phyloP scores from a whole-genome alignment of 352 stramenopile genomes.

The Globisporangium spinosum region DNA sequence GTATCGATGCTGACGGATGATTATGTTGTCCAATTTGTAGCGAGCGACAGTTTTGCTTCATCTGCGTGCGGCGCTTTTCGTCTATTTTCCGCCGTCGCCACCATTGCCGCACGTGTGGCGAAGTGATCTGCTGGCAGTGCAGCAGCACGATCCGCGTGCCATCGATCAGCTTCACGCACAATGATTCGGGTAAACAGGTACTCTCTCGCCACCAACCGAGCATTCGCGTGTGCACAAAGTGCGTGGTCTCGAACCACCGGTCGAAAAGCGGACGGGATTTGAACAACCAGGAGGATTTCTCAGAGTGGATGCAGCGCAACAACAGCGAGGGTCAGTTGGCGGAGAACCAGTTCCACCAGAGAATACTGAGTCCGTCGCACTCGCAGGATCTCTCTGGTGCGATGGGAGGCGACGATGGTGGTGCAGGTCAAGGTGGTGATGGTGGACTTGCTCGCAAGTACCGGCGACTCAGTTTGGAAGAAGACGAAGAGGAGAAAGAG shows the following conservation, averaged over 20 bases:
- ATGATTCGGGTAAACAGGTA: constrained; percentile 74
- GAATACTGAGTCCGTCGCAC: constrained; percentile 49
- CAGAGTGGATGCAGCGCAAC: constrained; percentile 73
- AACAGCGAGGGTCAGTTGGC: constrained; percentile 24
- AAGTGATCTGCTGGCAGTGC: constrained; percentile 88
- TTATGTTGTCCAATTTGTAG: constrained; percentile 23
- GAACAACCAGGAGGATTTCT: constrained; percentile 79
- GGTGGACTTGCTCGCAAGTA: constrained; percentile 48
- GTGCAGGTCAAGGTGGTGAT: constrained; percentile 11
- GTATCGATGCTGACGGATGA: not conserved
- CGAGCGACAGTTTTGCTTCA: constrained; percentile 77
- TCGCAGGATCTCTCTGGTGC: constrained; percentile 63
- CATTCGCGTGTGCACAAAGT: constrained; percentile 83
- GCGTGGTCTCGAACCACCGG: constrained; percentile 73
- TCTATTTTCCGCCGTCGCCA: constrained; percentile 83
- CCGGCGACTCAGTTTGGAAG: constrained; percentile 51
- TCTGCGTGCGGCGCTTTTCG: constrained; percentile 79
- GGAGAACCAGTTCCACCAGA: constrained; percentile 34
- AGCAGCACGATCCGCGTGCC: constrained; percentile 81
- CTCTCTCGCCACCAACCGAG: constrained; percentile 75
- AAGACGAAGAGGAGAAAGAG: constrained; percentile 71
- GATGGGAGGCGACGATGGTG: constrained; percentile 27
- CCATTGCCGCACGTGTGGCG: constrained; percentile 83
- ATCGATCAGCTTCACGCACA: constrained; percentile 83
- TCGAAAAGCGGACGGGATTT: constrained; percentile 66